Conservation (phyloP, 805 yeast genomes). For the Candida schatavii region DNA sequence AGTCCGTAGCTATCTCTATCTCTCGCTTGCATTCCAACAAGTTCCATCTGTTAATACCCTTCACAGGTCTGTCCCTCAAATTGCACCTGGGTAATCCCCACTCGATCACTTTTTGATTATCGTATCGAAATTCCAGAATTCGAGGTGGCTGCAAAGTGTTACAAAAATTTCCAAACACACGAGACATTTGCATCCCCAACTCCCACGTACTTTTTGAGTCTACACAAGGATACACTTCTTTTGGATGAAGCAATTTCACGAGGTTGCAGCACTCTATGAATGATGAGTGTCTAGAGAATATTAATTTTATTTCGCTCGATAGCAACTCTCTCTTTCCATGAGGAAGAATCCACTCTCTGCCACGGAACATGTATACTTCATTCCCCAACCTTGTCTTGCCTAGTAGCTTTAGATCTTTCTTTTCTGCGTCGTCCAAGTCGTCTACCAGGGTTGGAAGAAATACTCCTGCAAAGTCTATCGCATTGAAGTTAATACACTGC, state of each 20-base stretch:
- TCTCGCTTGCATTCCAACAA: slow-evolving; percentile 29
- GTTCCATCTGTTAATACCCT: slow-evolving; percentile 32
- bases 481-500: slow-evolving; percentile 37
- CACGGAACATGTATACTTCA: slow-evolving; percentile 20
- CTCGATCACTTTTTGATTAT: slow-evolving; percentile 9
- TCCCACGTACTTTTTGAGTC: slow-evolving; percentile 31
- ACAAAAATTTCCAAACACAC: slow-evolving; percentile 41
- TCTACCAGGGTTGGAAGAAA: slow-evolving; percentile 24
- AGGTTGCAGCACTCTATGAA: slow-evolving; percentile 38
- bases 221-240: slow-evolving; percentile 44
- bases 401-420: slow-evolving; percentile 10
- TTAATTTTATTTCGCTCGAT: slow-evolving; percentile 32
- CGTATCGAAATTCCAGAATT: slow-evolving; percentile 12
- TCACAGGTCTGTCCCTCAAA: slow-evolving; percentile 16
- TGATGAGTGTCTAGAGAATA: slow-evolving; percentile 49
- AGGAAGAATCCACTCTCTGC: slow-evolving; percentile 28
- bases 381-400: slow-evolving; percentile 18
- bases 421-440: slow-evolving; percentile 12
- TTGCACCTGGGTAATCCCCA: slow-evolving; percentile 19
- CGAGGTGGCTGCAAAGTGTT: slow-evolving; percentile 5
- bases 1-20: slow-evolving; percentile 9
- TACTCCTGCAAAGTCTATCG: slow-evolving; percentile 29
- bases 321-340: slow-evolving; percentile 24
- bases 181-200: slow-evolving; percentile 35
- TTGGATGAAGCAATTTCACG: slow-evolving; percentile 32